These are phyloP conservation scores for Trypanosoma theileri DNA, from an alignment of 208 protist genomes.

Conservation along the genomic window DNA sequence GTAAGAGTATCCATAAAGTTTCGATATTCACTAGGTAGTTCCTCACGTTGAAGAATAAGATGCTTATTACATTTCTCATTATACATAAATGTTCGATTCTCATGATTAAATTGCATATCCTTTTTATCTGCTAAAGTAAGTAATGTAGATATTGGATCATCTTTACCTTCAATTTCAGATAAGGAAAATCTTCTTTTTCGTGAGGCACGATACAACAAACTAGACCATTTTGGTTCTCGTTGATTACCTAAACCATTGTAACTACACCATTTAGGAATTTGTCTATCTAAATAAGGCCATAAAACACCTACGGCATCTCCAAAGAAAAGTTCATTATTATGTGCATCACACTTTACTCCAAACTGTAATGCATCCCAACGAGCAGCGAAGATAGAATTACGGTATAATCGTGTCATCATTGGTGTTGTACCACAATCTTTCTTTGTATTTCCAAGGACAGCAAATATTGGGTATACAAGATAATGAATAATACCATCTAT, in stretches of 20 bases:
- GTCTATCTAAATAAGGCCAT: slow-evolving; percentile 39
- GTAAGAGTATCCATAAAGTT: slow-evolving; percentile 46
- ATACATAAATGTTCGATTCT: slow-evolving; percentile 47
- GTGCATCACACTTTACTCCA: neutral
- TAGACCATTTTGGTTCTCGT: neutral
- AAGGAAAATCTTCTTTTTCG: neutral
- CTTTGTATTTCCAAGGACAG: slow-evolving; percentile 23
- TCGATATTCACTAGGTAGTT: slow-evolving; percentile 30
- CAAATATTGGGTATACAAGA: slow-evolving; percentile 56
- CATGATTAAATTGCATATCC: slow-evolving; percentile 20
- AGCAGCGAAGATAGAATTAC: slow-evolving; percentile 65
- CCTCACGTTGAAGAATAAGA: slow-evolving; percentile 36
- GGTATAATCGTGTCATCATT: slow-evolving; percentile 45
- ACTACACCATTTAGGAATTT: slow-evolving; percentile 24
- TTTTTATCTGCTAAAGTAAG: slow-evolving; percentile 2
- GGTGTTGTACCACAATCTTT: slow-evolving; percentile 44
- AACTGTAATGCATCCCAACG: slow-evolving; percentile 31
- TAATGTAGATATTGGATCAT: neutral
- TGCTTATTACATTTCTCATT: slow-evolving; percentile 26
- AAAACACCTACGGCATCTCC: slow-evolving; percentile 11
- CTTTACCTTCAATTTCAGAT: neutral
- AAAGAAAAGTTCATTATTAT: neutral
- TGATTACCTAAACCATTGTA: neutral
- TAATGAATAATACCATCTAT: slow-evolving; percentile 57
- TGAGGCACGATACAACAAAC: slow-evolving; percentile 3